A percentile compares a stretch with the other conserved stretches of the same genome.
phyloP scores from a whole-genome alignment of 2,329 filamentous ascomycete species.

The Penicillium digitatum region DNA sequence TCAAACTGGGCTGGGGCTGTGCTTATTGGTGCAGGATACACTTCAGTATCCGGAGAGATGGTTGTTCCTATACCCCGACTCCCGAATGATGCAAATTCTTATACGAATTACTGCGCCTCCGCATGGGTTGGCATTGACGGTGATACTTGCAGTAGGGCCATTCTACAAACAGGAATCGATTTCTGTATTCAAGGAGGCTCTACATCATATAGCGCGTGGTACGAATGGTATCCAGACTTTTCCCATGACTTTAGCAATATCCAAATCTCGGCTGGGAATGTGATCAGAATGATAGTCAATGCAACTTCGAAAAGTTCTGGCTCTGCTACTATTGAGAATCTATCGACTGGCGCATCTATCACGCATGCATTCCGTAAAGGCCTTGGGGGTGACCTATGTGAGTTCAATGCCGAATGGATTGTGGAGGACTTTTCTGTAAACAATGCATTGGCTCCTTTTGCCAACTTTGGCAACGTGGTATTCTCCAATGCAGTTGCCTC shows the following conservation, averaged over 20 bases:
- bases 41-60: slow-evolving; percentile 51
- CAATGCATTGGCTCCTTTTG: slow-evolving; percentile 43
- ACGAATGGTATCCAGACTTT: slow-evolving; percentile 58
- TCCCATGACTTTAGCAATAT: slow-evolving; percentile 51
- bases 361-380: slow-evolving; percentile 49
- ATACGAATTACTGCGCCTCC: slow-evolving; percentile 44
- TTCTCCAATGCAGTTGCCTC: slow-evolving; percentile 44
- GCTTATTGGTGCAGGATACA: slow-evolving; percentile 50
- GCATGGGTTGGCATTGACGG: slow-evolving; percentile 61
- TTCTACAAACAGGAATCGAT: slow-evolving; percentile 56
- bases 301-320: slow-evolving; percentile 43
- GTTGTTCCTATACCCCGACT: slow-evolving; percentile 48
- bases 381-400: slow-evolving; percentile 43
- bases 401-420: slow-evolving; percentile 61
- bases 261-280: slow-evolving; percentile 43
- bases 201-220: slow-evolving; percentile 54
- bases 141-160: slow-evolving; percentile 52
- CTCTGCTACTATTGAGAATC: slow-evolving; percentile 48
- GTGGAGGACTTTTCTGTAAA: slow-evolving; percentile 50
- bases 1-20: slow-evolving; percentile 59
- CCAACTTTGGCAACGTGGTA: slow-evolving; percentile 47
- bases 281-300: slow-evolving; percentile 41
- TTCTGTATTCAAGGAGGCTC: slow-evolving; percentile 45
- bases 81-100: slow-evolving; percentile 34
- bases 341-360: slow-evolving; percentile 49